Evolutionary conservation across 768 basidiomycete species (phyloP).

Genomic region (Auricularia auricula-judae): DNA sequence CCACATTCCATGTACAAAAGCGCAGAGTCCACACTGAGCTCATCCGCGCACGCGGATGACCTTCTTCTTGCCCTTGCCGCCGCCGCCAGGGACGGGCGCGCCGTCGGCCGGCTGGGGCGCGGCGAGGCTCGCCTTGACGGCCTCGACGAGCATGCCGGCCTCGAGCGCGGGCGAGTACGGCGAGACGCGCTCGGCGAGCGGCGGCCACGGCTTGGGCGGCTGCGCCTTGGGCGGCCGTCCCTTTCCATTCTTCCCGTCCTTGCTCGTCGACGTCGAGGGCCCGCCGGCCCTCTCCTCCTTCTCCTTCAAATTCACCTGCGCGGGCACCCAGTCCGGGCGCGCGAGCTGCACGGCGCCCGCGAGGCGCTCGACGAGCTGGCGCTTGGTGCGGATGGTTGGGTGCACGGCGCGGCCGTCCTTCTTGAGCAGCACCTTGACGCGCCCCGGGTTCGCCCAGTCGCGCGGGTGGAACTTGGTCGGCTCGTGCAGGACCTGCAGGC

Average conservation of each 20-base stretch:
- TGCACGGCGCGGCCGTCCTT: slow-evolving; percentile 61
- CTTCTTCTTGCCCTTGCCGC: slow-evolving; percentile 68
- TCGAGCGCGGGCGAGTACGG: slow-evolving; percentile 71
- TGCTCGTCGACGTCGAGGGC: slow-evolving; percentile 15
- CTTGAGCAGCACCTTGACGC: slow-evolving; percentile 89
- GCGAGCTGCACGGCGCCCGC: slow-evolving; percentile 58
- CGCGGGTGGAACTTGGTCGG: slow-evolving; percentile 84
- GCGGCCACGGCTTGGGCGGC: slow-evolving; percentile 68
- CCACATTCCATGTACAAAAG: too few species aligned
- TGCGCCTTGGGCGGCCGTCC: slow-evolving; percentile 45
- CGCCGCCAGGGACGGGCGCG: slow-evolving; percentile 21
- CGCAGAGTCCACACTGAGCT: neutral
- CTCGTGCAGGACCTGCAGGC: slow-evolving; percentile 77
- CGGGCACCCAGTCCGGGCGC: slow-evolving; percentile 43
- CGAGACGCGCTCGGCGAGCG: slow-evolving; percentile 63
- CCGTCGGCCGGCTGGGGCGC: slow-evolving; percentile 38
- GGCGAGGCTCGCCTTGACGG: slow-evolving; percentile 79
- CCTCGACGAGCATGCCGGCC: slow-evolving; percentile 68
- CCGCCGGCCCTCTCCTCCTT: slow-evolving; percentile 6
- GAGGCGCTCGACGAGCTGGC: slow-evolving; percentile 66
- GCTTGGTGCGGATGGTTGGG: slow-evolving; percentile 64
- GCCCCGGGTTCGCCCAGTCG: slow-evolving; percentile 97
- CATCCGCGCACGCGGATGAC: slow-evolving; percentile 63
- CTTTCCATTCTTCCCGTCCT: slow-evolving; percentile 10
- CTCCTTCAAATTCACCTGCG: slow-evolving; percentile 23